These are phyloP conservation scores for Lophiotrema nucula DNA, from an alignment of 495 filamentous ascomycete species.

Conservation along the genomic window DNA sequence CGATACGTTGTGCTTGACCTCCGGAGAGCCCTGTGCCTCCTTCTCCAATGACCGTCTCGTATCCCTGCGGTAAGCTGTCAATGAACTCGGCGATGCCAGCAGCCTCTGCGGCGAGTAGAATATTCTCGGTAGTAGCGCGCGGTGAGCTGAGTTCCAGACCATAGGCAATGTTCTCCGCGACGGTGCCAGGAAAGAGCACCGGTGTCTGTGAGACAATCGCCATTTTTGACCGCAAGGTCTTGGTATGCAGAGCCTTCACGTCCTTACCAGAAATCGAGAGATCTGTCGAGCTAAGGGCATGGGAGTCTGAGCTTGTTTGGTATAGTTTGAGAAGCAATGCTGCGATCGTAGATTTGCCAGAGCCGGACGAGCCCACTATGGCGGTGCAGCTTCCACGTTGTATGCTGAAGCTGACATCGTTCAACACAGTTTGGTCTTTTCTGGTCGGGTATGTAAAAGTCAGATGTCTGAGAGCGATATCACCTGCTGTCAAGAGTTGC, in stretches of 20 bases:
- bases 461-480: slow-evolving; percentile 59
- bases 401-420: slow-evolving; percentile 60
- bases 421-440: slow-evolving; percentile 53
- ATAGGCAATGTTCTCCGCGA: slow-evolving; percentile 79
- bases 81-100: slow-evolving; percentile 84
- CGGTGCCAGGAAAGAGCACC: slow-evolving; percentile 69
- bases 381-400: slow-evolving; percentile 61
- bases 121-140: slow-evolving; percentile 44
- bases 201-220: slow-evolving; percentile 76
- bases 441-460: slow-evolving; percentile 69
- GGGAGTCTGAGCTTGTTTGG: slow-evolving; percentile 35
- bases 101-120: slow-evolving; percentile 61
- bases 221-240: slow-evolving; percentile 65
- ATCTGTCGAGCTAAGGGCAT: slow-evolving; percentile 26
- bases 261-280: slow-evolving; percentile 59
- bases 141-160: slow-evolving; percentile 55
- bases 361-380: slow-evolving; percentile 79
- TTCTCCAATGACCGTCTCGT: slow-evolving; percentile 73
- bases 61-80: slow-evolving; percentile 66
- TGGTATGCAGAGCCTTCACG: slow-evolving; percentile 57
- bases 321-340: slow-evolving; percentile 72
- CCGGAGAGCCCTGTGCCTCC: slow-evolving; percentile 74
- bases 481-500: slow-evolving; percentile 52
- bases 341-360: slow-evolving; percentile 84
- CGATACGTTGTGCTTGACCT: slow-evolving; percentile 79